Evolutionary conservation across 192 early-diverging fungal species (phyloP).

Genomic region (Umbelopsis ramanniana): DNA sequence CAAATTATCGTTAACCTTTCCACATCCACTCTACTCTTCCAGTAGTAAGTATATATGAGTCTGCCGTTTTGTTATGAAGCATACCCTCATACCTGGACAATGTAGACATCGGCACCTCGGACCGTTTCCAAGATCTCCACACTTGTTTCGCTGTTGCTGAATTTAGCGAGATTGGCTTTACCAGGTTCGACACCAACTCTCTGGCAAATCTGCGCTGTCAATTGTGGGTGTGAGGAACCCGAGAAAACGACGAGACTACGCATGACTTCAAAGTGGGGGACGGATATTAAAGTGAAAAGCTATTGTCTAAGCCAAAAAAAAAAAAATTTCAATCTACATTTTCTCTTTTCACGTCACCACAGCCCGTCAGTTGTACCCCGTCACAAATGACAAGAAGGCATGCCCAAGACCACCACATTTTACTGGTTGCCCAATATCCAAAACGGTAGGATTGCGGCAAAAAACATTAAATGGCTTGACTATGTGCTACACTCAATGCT

Average conservation of each 20-base stretch:
- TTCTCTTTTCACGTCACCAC: no score
- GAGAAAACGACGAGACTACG: conserved; percentile 27
- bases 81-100: conserved; percentile 65
- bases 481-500: no score
- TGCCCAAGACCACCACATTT: no score
- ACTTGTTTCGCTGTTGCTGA: conserved; percentile 94
- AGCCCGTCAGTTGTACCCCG: no score
- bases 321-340: no score
- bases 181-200: conserved; percentile 77
- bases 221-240: conserved; percentile 84
- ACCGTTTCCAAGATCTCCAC: conserved; percentile 91
- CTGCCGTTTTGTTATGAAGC: neutral
- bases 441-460: no score
- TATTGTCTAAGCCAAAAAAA: no score
- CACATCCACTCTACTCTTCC: conserved; percentile 68
- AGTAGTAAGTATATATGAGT: neutral
- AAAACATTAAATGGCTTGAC: no score
- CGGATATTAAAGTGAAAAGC: neutral
- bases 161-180: conserved; percentile 79
- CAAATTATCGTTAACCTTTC: conserved; percentile 94
- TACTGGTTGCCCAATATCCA: no score
- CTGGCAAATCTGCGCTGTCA: conserved; percentile 81
- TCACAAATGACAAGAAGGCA: no score
- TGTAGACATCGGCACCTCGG: conserved; percentile 91
- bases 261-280: conserved; percentile 23